Conservation (phyloP, 306 rosid genomes). For the Casuarina glauca region DNA sequence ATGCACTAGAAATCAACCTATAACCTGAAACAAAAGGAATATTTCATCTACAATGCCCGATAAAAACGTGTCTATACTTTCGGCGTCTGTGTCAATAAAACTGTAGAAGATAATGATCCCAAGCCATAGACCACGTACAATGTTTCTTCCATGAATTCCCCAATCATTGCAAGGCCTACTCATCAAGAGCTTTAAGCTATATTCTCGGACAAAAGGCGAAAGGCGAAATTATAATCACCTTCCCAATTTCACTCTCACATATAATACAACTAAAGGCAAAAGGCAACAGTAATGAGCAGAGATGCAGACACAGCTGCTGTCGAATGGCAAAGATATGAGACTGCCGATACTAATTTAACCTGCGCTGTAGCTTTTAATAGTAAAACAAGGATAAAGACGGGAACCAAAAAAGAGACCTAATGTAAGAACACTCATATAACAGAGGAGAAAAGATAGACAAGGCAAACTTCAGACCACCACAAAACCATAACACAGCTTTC, state of each 20-base stretch:
- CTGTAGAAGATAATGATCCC: not conserved
- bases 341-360: conserved; percentile 63
- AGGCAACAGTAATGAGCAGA: conserved; percentile 24
- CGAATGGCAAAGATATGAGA: conserved; percentile 48
- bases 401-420: conserved; percentile 28
- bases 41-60: not conserved
- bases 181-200: not conserved
- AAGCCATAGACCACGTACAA: not conserved
- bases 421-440: conserved; percentile 49
- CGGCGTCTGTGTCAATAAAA: not conserved
- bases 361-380: conserved; percentile 52
- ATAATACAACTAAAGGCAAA: conserved; percentile 30
- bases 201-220: not conserved
- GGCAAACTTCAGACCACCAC: conserved; percentile 47
- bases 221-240: not conserved
- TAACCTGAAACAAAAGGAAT: not conserved
- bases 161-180: not conserved
- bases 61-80: not conserved
- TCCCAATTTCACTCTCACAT: conserved; percentile 2
- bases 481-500: conserved; percentile 56
- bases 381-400: conserved; percentile 46
- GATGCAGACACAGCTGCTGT: conserved; percentile 40
- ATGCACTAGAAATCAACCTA: too few relatives aligned
- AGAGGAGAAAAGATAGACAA: conserved; percentile 42
- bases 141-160: not conserved